Evolutionary conservation across 108 stramenopile genomes (phyloP).

Genomic region (Aureococcus anophagefferens): DNA sequence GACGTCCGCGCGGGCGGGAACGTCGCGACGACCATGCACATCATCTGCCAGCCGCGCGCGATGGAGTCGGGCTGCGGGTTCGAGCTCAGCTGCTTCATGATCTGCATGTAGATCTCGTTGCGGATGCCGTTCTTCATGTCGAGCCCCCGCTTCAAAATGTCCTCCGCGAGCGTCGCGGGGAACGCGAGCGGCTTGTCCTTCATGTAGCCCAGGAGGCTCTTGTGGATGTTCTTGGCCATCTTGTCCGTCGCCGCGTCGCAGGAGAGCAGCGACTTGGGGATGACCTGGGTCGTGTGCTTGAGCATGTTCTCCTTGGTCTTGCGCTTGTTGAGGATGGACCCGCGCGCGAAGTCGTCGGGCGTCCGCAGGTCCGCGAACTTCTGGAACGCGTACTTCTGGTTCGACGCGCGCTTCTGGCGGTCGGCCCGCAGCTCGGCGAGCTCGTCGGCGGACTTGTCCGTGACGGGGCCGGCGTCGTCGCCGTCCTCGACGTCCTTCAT

Average conservation of each 20-base stretch:
- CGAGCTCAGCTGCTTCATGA: conserved; percentile 50
- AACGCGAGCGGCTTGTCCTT: conserved; percentile 56
- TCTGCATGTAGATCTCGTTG: conserved; percentile 53
- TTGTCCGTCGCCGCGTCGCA: conserved; percentile 39
- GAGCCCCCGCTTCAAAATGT: conserved; percentile 50
- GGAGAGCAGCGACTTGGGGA: conserved; percentile 44
- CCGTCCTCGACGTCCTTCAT: conserved; percentile 13
- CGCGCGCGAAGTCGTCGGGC: conserved; percentile 45
- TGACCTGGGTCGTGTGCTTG: conserved; percentile 39
- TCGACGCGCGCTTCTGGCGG: conserved; percentile 22
- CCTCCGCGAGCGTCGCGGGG: conserved; percentile 56
- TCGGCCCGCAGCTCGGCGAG: conserved; percentile 32
- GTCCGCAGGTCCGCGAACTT: conserved; percentile 47
- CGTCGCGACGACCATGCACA: conserved; percentile 58
- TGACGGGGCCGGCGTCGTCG: conserved; percentile 13
- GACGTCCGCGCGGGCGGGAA: too few relatives aligned
- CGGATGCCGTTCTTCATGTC: conserved; percentile 37
- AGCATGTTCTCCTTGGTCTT: conserved; percentile 45
- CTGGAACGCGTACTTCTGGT: conserved; percentile 37
- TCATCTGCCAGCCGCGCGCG: conserved; percentile 53
- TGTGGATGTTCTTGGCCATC: conserved; percentile 44
- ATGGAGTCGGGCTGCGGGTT: conserved; percentile 48
- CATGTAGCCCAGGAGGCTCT: conserved; percentile 55
- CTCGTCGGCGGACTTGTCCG: too few relatives aligned
- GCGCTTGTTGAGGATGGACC: conserved; percentile 41